A percentile compares a stretch with the other conserved stretches of the same genome.
These are phyloP conservation scores for Globisporangium solare DNA, from an alignment of 352 stramenopile genomes.

Conservation along the genomic window DNA sequence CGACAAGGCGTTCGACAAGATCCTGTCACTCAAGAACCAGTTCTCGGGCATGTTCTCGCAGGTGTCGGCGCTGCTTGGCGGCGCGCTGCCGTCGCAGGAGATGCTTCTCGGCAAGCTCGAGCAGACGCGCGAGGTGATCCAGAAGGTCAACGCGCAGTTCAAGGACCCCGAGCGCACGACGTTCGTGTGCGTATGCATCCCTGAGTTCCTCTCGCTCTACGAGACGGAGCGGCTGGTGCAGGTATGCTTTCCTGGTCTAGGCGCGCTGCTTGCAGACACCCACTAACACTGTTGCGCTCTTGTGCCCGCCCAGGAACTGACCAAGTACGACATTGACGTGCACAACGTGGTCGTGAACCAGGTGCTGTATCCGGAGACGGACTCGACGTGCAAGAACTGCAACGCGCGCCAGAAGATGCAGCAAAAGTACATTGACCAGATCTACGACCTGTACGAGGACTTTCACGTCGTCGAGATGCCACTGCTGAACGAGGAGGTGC, in stretches of 20 bases:
- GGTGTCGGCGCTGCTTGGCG: conserved; percentile 72
- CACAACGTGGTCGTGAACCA: conserved; percentile 99
- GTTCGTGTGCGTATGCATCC: conserved; percentile 99
- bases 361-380: conserved; percentile 91
- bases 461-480: conserved; percentile 99
- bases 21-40: conserved; percentile 95
- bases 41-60: conserved; percentile 87
- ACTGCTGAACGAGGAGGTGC: conserved; percentile 97
- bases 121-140: conserved; percentile 95
- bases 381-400: conserved; percentile 90
- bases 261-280: no score
- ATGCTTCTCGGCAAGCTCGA: conserved; percentile 96
- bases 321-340: conserved; percentile 99
- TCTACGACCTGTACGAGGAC: conserved; percentile 99
- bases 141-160: conserved; percentile 99
- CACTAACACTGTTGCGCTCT: not conserved
- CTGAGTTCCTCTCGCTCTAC: conserved; percentile 99
- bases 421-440: conserved; percentile 99
- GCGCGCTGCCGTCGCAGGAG: conserved; percentile 85
- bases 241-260: no score
- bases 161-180: conserved; percentile 98
- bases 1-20: conserved; percentile 98
- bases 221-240: conserved; percentile 97
- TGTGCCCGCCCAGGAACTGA: conserved; percentile 92
- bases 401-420: conserved; percentile 98